phyloP scores from a whole-genome alignment of 805 yeast species.

The Starmerella khaoyaiensis region DNA sequence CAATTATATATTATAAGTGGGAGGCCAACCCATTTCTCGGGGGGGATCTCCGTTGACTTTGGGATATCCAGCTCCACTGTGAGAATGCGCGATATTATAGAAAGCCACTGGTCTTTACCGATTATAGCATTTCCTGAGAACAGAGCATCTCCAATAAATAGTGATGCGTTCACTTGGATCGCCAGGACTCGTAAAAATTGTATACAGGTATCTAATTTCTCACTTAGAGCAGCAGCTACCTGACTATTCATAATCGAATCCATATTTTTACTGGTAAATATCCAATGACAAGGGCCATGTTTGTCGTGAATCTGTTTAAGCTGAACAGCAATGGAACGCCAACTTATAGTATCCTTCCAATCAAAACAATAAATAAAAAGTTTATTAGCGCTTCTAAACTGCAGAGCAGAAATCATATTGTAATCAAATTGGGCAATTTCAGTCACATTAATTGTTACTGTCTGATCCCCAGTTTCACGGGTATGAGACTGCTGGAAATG shows the following conservation, averaged over 20 bases:
- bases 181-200: constrained; percentile 16
- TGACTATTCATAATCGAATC: not conserved
- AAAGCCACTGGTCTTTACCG: not conserved
- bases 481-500: too few relatives aligned
- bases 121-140: constrained; percentile 7
- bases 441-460: too few relatives aligned
- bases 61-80: not conserved
- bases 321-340: too few relatives aligned
- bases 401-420: too few relatives aligned
- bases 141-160: too few relatives aligned
- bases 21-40: constrained; percentile 5
- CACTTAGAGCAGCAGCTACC: constrained; percentile 7
- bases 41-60: not conserved
- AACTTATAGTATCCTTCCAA: too few relatives aligned
- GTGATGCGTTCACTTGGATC: constrained; percentile 2
- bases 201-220: constrained; percentile 9
- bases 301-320: not conserved
- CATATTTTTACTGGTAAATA: constrained; percentile 6
- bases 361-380: too few relatives aligned
- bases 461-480: too few relatives aligned
- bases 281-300: not conserved
- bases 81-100: not conserved
- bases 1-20: not conserved
- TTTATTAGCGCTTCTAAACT: too few relatives aligned
- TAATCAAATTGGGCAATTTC: too few relatives aligned